A percentile compares a stretch with the other conserved stretches of the same genome.
Conservation (phyloP, 1,284 basidiomycete species). For the Polyporus tsugae region DNA sequence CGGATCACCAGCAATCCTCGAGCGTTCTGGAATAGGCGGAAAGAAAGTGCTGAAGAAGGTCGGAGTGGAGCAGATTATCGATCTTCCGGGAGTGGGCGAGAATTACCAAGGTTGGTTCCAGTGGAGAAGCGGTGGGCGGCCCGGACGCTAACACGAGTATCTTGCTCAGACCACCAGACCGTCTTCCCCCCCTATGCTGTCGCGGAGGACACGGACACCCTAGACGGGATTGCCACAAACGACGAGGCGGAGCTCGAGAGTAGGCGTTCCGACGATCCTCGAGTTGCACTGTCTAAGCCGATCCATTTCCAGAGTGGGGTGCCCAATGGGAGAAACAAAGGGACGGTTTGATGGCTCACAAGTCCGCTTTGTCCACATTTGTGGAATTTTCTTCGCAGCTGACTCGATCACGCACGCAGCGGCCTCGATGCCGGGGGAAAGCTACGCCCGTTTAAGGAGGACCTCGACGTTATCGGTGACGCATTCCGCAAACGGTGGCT, state of each 20-base stretch:
- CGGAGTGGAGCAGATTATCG: slow-evolving; percentile 52
- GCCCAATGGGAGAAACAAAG: slow-evolving; percentile 54
- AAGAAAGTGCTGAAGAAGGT: slow-evolving; percentile 49
- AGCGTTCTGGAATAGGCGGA: slow-evolving; percentile 46
- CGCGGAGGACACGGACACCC: slow-evolving; percentile 49
- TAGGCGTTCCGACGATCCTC: slow-evolving; percentile 26
- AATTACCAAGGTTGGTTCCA: slow-evolving; percentile 54
- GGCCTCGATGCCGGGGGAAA: slow-evolving; percentile 56
- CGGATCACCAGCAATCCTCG: slow-evolving; percentile 62
- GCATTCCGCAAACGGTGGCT: slow-evolving; percentile 54
- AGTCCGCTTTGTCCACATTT: slow-evolving; percentile 44
- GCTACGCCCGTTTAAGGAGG: slow-evolving; percentile 52
- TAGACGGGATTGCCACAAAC: slow-evolving; percentile 53
- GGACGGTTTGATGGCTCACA: slow-evolving; percentile 57
- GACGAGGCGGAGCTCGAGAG: slow-evolving; percentile 44
- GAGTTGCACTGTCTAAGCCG: neutral
- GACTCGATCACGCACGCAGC: slow-evolving; percentile 37
- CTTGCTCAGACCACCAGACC: slow-evolving; percentile 53
- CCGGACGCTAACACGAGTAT: neutral
- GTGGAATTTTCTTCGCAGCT: neutral
- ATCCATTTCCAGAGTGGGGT: slow-evolving; percentile 43
- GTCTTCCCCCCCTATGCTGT: slow-evolving; percentile 47
- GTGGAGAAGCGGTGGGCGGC: neutral
- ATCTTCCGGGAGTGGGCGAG: slow-evolving; percentile 66
- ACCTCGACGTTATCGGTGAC: slow-evolving; percentile 53